Evolutionary conservation across 257 asterid species (phyloP), one percentile per base, ranked within the genome.

Genomic region (Scutellaria minor): DNA sequence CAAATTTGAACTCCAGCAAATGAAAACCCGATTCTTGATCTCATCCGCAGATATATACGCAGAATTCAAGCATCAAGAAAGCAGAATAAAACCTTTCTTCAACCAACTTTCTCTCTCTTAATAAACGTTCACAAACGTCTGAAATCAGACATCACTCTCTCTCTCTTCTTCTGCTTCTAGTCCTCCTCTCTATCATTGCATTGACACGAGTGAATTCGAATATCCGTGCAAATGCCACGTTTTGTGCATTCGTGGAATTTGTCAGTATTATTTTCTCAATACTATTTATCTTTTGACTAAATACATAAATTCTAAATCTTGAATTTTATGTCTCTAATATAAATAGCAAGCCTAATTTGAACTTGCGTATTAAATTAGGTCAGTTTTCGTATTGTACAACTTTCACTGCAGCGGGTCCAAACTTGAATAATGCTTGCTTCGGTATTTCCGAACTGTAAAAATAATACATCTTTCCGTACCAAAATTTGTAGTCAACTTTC

Each of bases 321-420:
- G 57, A 40, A 15, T 12, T 14, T 42, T 5, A 64, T 3, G 54
- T 12, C 5, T 20, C 41, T 61, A 7, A 14, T 7, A 27, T 31
- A 31, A 31, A 59, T 46, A 15, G 13, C 12, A 40, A 46, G 3
- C 37, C n/a, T 10, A 40, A 48, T 63, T 55, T 69, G 64, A 77
- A 70, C 52, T 70, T 65, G 76, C 81, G 76, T 80, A 76, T 53
- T 37, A 69, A 67, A 44, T 66, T 80, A 73, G 68, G 48, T 63
- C 13, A 31, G 66, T 66, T 35, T 59, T 37, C n/a, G 14, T 1
- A 47, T 6, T 56, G 74, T 75, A 64, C 6, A 57, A 65, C 58
- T 55, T 5, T 11, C 7, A 9, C 37, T 46, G 74, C 74, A 46
- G 74, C 11, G 22, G 62, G 79, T 66, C 2, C 74, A 47, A 31